Base-by-base conservation (phyloP, 2,329 filamentous ascomycete species). In the Epichloe typhina region DNA sequence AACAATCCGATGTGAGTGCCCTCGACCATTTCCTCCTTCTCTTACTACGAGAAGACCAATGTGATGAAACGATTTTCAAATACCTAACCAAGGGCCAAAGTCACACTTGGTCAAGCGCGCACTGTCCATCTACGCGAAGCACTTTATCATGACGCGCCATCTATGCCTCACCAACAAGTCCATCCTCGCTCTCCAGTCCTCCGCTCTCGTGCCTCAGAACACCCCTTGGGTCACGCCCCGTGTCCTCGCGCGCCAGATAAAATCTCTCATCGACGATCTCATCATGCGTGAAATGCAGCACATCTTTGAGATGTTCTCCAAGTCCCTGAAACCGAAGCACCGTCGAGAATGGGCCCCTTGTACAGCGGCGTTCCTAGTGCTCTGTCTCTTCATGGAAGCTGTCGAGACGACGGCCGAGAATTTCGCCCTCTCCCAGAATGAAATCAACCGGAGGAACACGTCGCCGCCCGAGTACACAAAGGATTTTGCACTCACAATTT, bases 331-430 rank as follows among this genome's bases (percentile, higher is more conserved):
- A 61, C 72, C 72, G 17, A 78, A 77, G 61, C 68, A 70, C 42
- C 69, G 73, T 19, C 63, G 64, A 40, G 73, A 77, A 54, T 80
- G 76, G 76, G 76, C 74, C 37, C 75, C 76, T 2, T 80, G 76
- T 58, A 64, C 77, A 15, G 77, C 75, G 2, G 70, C 77, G 0
- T 80, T 80, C 57, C 62, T 80, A 11, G 71, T 78, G 3, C 68
- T 80, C 33, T 79, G 75, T 55, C 66, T 80, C 38, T 77, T 79
- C 59, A 79, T 80, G 75, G 77, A 80, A 63, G 65, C 72, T 23
- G 71, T 79, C 48, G 75, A 79, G 64, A 67, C 70, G 33, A 70
- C 75, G 7, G 68, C 75, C 35, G 76, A 80, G 62, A 66, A 65
- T 8, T 79, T 76, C 56, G 71, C 75, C 47, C 63, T 75, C 11